Base-by-base conservation (phyloP, 202 grass and related monocot genomes). In the Dendrocalamus latiflorus region DNA sequence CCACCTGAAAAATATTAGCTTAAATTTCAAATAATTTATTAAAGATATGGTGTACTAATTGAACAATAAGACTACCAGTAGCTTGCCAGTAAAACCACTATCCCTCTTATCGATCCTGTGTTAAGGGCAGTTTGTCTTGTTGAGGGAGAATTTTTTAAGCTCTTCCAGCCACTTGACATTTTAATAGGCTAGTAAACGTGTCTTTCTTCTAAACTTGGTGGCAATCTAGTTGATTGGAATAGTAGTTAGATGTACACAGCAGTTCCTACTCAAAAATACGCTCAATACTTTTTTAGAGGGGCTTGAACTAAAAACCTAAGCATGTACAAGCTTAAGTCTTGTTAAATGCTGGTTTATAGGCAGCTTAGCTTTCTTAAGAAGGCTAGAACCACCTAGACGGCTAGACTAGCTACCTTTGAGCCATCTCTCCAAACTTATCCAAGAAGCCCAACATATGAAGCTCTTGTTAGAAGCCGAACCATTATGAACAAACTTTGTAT, bases 1-100 rank as follows among this genome's bases (percentile, higher is more conserved):
- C 97, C 45, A 99, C 93, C 97, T 99, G 81, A 41, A 88, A 89
- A 82, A 70, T 22, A 39, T 73, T 53, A 45, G 44, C 26, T 70
- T 75, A 16, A 72, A 58, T 15, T 74, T 62, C 41, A 65, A 54
- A 43, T 47, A 64, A 28, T 68, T 54, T 39, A 42, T 66, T 77
- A 48, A 65, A n/a, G 9, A 82, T 55, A 10, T 41, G 33, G 8
- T n/a, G 12, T 59, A 69, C 18, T 59, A 61, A 74, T n/a, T 18
- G 72, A 83, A 66, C 47, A 64, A 74, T 64, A 60, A 68, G 56
- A 72, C 74, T 15, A 62, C 9, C 6, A 42, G 44, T 54, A 68
- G 44, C 22, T 68, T 60, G 11, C n/a, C 41, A 51, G 60, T 53
- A 18, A 51, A 70, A 12, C 15, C 44, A 38, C 6, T 50, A n/a